A percentile compares a stretch with the other conserved stretches of the same genome.
phyloP scores from a whole-genome alignment of 2,329 filamentous ascomycete genomes.

The Penicillium palitans region DNA sequence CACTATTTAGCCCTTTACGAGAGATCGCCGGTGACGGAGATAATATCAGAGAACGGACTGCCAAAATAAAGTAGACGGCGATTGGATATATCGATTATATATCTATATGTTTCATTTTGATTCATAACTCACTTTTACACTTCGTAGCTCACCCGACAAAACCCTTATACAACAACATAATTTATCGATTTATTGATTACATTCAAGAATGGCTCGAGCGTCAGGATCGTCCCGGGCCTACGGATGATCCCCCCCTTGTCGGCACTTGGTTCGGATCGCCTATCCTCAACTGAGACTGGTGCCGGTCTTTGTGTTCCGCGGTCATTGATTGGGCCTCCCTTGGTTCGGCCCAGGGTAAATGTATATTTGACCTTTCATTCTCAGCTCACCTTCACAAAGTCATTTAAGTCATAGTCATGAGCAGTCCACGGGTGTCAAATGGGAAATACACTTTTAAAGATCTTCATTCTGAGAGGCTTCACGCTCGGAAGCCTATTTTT shows the following conservation, averaged over 20 bases:
- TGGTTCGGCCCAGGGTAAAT: conserved; percentile 8
- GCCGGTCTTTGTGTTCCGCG: conserved; percentile 2
- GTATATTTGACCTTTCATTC: neutral
- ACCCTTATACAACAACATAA: neutral
- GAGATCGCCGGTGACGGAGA: conserved; percentile 19
- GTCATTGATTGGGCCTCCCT: conserved; percentile 6
- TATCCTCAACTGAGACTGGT: conserved; percentile 5
- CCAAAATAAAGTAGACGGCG: neutral
- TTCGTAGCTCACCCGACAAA: neutral
- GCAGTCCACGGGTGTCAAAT: neutral
- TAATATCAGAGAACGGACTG: neutral
- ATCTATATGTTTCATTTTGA: neutral
- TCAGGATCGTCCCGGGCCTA: conserved; percentile 9
- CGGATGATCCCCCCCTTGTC: conserved; percentile 13
- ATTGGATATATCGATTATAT: neutral
- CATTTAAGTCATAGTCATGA: neutral
- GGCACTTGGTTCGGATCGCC: conserved; percentile 13
- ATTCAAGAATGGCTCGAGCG: conserved; percentile 10
- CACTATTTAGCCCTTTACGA: conserved; percentile 21
- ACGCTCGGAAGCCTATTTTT: neutral
- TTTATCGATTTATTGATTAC: neutral
- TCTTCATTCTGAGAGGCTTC: neutral
- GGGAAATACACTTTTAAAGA: neutral
- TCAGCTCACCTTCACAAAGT: neutral
- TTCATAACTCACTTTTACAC: neutral